These are phyloP conservation scores for Candida pseudoglaebosa DNA, from an alignment of 805 yeast genomes.

Conservation along the genomic window DNA sequence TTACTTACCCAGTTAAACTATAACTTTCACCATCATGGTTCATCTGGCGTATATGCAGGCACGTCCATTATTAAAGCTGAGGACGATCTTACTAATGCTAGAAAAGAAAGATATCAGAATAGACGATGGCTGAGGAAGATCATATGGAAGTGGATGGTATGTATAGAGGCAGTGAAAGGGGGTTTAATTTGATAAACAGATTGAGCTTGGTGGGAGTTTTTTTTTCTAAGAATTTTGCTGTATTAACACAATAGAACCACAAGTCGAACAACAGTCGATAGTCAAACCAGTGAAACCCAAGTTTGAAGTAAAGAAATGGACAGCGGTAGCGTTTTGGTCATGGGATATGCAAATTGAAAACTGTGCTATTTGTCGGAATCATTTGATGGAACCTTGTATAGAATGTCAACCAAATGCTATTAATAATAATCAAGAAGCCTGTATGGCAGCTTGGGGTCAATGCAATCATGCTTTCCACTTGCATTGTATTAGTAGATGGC, in stretches of 20 bases:
- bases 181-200: too few species aligned
- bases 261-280: neutral
- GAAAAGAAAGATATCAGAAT: too few species aligned
- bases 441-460: constrained; percentile 95
- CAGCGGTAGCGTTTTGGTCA: constrained; percentile 99
- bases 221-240: neutral
- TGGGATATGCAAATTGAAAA: constrained; percentile 92
- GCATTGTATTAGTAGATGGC: constrained; percentile 96
- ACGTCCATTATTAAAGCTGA: too few species aligned
- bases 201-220: neutral
- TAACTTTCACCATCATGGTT: too few species aligned
- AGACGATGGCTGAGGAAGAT: constrained; percentile 6
- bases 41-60: too few species aligned
- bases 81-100: too few species aligned
- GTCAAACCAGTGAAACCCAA: constrained; percentile 44
- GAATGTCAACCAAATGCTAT: constrained; percentile 88
- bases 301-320: constrained; percentile 96
- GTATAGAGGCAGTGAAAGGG: too few species aligned
- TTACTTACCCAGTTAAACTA: too few species aligned
- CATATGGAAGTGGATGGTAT: constrained; percentile 6
- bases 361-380: constrained; percentile 97
- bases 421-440: constrained; percentile 59
- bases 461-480: constrained; percentile 98
- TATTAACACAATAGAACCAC: neutral
- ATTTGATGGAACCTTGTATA: constrained; percentile 96